Evolutionary conservation across 805 yeast genomes (phyloP).

Genomic region (Spathaspora boniae): DNA sequence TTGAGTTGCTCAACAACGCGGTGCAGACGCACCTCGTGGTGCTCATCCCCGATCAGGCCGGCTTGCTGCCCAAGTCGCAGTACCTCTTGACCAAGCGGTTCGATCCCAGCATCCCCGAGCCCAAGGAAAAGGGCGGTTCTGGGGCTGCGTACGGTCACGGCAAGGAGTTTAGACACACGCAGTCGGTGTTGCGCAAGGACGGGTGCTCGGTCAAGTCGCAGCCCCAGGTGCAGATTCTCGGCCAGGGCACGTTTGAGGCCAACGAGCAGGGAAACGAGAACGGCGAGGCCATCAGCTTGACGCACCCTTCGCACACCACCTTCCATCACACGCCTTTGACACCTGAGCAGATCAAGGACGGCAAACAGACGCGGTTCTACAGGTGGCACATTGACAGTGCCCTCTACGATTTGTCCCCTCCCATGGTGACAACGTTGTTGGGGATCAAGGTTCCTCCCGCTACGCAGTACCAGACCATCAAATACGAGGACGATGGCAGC

Average conservation of each 20-base stretch:
- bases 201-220: conserved; percentile 76
- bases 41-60: conserved; percentile 69
- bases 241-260: conserved; percentile 69
- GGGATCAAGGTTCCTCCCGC: conserved; percentile 79
- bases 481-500: conserved; percentile 59
- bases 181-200: conserved; percentile 71
- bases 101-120: conserved; percentile 60
- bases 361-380: conserved; percentile 74
- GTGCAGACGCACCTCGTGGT: conserved; percentile 67
- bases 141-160: conserved; percentile 86
- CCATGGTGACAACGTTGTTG: conserved; percentile 77
- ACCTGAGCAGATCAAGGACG: conserved; percentile 55
- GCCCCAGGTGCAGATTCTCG: conserved; percentile 89
- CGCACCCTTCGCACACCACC: conserved; percentile 80
- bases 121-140: conserved; percentile 28
- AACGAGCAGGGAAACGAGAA: conserved; percentile 53
- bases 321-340: conserved; percentile 71
- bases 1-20: conserved; percentile 57
- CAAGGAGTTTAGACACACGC: conserved; percentile 53
- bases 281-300: conserved; percentile 58
- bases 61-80: conserved; percentile 70
- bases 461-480: conserved; percentile 58
- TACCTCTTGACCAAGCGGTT: conserved; percentile 71
- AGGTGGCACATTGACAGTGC: conserved; percentile 96
- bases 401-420: conserved; percentile 80